Percentiles rank a stretch among this genome's conserved stretches.
Evolutionary conservation across 2,329 filamentous ascomycete species (phyloP).

Genomic region (Pestalotiopsis sp.): DNA sequence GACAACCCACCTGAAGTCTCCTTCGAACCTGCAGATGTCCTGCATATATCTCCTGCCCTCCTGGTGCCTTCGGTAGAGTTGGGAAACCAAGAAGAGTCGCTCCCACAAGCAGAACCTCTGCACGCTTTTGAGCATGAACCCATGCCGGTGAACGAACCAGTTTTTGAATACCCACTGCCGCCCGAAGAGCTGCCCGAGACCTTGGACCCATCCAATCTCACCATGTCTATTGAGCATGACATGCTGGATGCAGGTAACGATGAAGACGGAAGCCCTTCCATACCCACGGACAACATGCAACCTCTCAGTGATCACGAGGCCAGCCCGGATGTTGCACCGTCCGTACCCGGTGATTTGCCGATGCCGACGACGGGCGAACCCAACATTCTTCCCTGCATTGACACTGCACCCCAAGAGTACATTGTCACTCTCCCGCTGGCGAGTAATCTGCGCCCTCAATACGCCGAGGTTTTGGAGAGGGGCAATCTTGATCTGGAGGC

Average conservation of each 20-base stretch:
- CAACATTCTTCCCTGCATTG: slow-evolving; percentile 25
- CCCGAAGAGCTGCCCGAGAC: slow-evolving; percentile 27
- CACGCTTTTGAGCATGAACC: slow-evolving; percentile 14
- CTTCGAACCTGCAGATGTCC: slow-evolving; percentile 9
- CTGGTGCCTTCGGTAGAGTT: slow-evolving; percentile 15
- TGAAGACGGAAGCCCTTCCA: slow-evolving; percentile 25
- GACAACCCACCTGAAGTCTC: background rate
- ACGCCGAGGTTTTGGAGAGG: slow-evolving; percentile 49
- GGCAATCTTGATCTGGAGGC: slow-evolving; percentile 44
- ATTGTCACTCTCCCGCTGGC: slow-evolving; percentile 60
- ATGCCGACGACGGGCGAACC: slow-evolving; percentile 21
- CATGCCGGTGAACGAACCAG: background rate
- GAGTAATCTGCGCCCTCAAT: slow-evolving; percentile 52
- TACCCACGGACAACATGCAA: slow-evolving; percentile 26
- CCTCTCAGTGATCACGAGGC: slow-evolving; percentile 5
- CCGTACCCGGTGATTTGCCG: slow-evolving; percentile 9
- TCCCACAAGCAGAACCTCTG: slow-evolving; percentile 11
- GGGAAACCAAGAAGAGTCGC: slow-evolving; percentile 12
- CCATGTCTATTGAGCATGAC: slow-evolving; percentile 32
- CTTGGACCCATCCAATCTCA: slow-evolving; percentile 30
- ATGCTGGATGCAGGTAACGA: slow-evolving; percentile 26
- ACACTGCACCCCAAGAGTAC: slow-evolving; percentile 42
- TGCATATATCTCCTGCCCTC: slow-evolving; percentile 16
- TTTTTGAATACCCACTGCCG: slow-evolving; percentile 3
- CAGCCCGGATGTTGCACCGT: background rate